Percentiles rank a stretch among this genome's conserved stretches.
Conservation (phyloP, 495 filamentous ascomycete species). For the Penicillium canariense region DNA sequence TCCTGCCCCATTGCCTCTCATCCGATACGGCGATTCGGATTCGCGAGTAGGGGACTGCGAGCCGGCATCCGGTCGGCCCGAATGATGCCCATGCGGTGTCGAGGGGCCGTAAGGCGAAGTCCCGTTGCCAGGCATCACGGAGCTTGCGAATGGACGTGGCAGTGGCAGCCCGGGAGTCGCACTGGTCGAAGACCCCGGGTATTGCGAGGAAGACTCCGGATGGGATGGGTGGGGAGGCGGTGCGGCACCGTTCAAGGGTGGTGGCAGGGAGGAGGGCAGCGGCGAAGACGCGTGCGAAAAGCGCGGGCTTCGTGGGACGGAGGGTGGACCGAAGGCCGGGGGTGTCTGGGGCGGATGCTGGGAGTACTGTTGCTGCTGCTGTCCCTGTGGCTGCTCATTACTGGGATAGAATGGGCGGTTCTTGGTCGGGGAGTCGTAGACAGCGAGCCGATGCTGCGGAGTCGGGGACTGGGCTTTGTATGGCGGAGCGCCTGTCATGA, state of each 20-base stretch:
- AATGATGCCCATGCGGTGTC: slow-evolving; percentile 47
- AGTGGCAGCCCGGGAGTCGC: slow-evolving; percentile 35
- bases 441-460: slow-evolving; percentile 39
- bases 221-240: slow-evolving; percentile 42
- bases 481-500: slow-evolving; percentile 50
- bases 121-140: slow-evolving; percentile 35
- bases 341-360: slow-evolving; percentile 53
- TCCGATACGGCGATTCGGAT: slow-evolving; percentile 37
- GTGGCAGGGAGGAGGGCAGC: slow-evolving; percentile 47
- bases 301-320: slow-evolving; percentile 53
- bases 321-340: slow-evolving; percentile 52
- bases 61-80: slow-evolving; percentile 40
- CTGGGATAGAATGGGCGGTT: slow-evolving; percentile 52
- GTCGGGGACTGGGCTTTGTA: slow-evolving; percentile 46
- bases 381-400: slow-evolving; percentile 45
- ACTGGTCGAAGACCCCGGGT: slow-evolving; percentile 38
- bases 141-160: slow-evolving; percentile 47
- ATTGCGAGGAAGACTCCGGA: slow-evolving; percentile 45
- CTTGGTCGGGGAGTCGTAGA: slow-evolving; percentile 48
- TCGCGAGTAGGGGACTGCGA: slow-evolving; percentile 45
- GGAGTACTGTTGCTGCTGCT: slow-evolving; percentile 37
- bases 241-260: slow-evolving; percentile 51
- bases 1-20: slow-evolving; percentile 32
- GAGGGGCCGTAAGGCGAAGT: slow-evolving; percentile 40
- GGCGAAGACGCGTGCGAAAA: slow-evolving; percentile 52